Evolutionary conservation across 2,329 filamentous ascomycete genomes (phyloP), one percentile per base, ranked within the genome.

Genomic region (Beauveria rudraprayagi): DNA sequence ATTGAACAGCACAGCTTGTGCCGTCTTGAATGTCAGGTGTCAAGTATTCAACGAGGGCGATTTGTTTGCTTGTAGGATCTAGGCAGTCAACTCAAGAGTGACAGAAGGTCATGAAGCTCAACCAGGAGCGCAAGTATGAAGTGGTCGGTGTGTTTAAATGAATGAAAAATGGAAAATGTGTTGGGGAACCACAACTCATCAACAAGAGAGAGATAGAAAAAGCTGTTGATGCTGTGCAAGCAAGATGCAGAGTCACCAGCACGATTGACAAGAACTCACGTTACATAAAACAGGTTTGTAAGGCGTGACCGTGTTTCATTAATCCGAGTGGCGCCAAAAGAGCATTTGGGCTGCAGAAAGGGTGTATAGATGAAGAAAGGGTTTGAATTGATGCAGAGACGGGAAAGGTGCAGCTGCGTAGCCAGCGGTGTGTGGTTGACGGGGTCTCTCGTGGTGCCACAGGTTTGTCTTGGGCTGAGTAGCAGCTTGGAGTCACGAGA

Each of bases 281-380:
- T 58, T 58, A 58, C 56, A 58, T 58, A 43, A 48, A 40, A 30
- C 34, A 58, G 22, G 56, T 43, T 43, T 58, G 43, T 46, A 41
- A 51, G 30, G 46, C 43, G 22, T 22, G 43, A 51, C 10, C 5
- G 56, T 51, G 56, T 58, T 58, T 58, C 56, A 58, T 58, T 34
- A 41, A 51, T 41, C 16, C 7, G n/a, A 43, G 34, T 43, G 30
- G 44, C 30, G 56, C 30, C 3, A 10, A 51, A 22, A 58, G 30
- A 37, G 34, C 30, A 51, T 51, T 37, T 34, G 30, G 46, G 30
- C 22, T 19, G 55, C 43, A 40, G 43, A n/a, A 26, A 51, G 16
- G 46, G 46, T 6, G 14, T 19, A 58, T 34, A 51, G n/a, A 41
- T 7, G 16, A 16, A 58, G n/a, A 28, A 40, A 6, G 14, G 43